A percentile compares a stretch with the other conserved stretches of the same genome.
These are phyloP conservation scores for Helotiales sp. DNA, from an alignment of 2,329 filamentous ascomycete genomes.

Conservation along the genomic window DNA sequence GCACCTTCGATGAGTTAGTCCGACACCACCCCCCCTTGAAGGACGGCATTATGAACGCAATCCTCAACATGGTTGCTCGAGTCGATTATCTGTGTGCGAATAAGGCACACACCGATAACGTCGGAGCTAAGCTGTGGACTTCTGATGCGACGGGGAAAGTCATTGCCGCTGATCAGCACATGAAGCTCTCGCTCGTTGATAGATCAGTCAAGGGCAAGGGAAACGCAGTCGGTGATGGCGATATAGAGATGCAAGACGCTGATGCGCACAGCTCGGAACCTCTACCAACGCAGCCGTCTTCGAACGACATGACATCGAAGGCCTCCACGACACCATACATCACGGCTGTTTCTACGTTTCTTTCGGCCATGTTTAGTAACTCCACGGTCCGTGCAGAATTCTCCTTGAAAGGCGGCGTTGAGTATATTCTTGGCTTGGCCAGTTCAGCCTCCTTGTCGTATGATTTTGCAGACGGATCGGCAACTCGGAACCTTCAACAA, in stretches of 20 bases:
- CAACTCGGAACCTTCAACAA: slow-evolving; percentile 69
- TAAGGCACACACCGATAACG: slow-evolving; percentile 67
- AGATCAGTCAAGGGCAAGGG: slow-evolving; percentile 41
- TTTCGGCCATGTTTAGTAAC: slow-evolving; percentile 45
- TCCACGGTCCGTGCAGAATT: slow-evolving; percentile 51
- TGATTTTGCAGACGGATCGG: slow-evolving; percentile 65
- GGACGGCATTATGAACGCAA: slow-evolving; percentile 76
- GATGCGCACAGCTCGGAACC: slow-evolving; percentile 25
- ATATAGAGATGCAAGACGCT: slow-evolving; percentile 68
- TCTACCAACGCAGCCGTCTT: slow-evolving; percentile 2
- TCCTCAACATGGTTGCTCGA: slow-evolving; percentile 84
- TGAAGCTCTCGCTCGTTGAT: slow-evolving; percentile 29
- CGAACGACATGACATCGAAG: slow-evolving; percentile 26
- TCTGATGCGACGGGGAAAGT: slow-evolving; percentile 58
- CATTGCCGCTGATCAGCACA: slow-evolving; percentile 52
- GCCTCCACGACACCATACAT: slow-evolving; percentile 56
- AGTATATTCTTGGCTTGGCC: slow-evolving; percentile 80
- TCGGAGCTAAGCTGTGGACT: slow-evolving; percentile 78
- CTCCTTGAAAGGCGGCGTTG: slow-evolving; percentile 76
- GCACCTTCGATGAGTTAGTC: slow-evolving; percentile 89
- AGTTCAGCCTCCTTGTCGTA: slow-evolving; percentile 79
- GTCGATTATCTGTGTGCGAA: slow-evolving; percentile 72
- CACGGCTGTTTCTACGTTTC: slow-evolving; percentile 73
- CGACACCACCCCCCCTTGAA: slow-evolving; percentile 88
- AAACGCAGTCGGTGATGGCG: slow-evolving; percentile 40